Evolutionary conservation across 371 early-diverging fungal genomes (phyloP).

Genomic region (Rhizopus delemar): DNA sequence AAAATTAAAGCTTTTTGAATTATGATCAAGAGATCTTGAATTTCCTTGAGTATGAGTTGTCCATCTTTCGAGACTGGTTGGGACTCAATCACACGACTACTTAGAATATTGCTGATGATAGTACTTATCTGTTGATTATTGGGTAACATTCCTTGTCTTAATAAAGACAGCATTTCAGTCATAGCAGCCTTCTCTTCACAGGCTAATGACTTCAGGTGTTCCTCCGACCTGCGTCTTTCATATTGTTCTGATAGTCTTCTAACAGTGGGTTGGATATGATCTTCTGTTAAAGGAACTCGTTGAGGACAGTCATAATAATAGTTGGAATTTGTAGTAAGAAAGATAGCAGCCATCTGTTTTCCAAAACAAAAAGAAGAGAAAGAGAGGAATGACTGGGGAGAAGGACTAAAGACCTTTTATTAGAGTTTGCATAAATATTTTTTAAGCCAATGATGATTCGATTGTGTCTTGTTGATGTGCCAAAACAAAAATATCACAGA

Average conservation of each 20-base stretch:
- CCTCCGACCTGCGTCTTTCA: not conserved
- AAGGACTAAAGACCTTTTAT: not conserved
- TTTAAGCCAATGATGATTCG: constrained; percentile 1
- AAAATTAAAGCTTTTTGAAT: constrained; percentile 43
- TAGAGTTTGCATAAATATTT: not conserved
- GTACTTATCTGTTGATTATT: constrained; percentile 51
- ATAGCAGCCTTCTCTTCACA: not conserved
- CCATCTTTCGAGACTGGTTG: constrained; percentile 52
- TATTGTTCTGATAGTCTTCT: constrained; percentile 10
- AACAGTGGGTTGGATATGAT: not conserved
- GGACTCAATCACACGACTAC: constrained; percentile 3
- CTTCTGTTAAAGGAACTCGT: not conserved
- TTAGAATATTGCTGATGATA: constrained; percentile 4
- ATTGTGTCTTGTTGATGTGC: constrained; percentile 10
- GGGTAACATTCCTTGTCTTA: constrained; percentile 59
- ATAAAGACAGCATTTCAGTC: constrained; percentile 25
- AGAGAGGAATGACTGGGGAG: not conserved
- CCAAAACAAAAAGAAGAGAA: constrained; percentile 5
- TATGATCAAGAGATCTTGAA: constrained; percentile 42
- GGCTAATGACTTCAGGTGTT: constrained; percentile 1
- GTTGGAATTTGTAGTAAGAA: not conserved
- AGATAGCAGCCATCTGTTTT: constrained; percentile 15
- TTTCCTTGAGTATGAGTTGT: constrained; percentile 41
- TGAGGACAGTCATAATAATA: constrained; percentile 11
- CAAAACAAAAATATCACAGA: constrained; percentile 65